Evolutionary conservation across 768 basidiomycete species (phyloP).

Genomic region (Lactarius sanguifluus): DNA sequence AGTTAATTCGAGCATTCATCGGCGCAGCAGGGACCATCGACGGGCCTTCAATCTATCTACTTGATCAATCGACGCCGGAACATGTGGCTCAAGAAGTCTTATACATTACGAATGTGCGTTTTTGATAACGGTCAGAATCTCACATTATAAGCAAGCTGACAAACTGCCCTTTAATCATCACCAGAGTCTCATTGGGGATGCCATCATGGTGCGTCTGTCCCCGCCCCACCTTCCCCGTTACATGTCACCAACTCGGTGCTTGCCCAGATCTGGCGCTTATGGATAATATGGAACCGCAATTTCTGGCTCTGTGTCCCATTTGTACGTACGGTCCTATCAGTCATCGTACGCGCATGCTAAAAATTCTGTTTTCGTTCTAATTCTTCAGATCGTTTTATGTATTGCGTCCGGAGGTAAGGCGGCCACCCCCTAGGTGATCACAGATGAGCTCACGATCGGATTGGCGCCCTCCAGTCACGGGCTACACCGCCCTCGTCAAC

Average conservation of each 20-base stretch:
- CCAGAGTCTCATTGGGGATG: slow-evolving; percentile 24
- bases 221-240: no score
- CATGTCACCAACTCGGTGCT: background rate
- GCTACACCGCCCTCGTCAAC: slow-evolving; percentile 16
- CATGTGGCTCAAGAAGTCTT: slow-evolving; percentile 13
- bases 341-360: background rate
- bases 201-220: slow-evolving; percentile 13
- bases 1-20: slow-evolving; percentile 15
- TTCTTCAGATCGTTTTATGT: slow-evolving; percentile 7
- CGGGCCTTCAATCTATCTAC: slow-evolving; percentile 1
- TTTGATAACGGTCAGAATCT: no score
- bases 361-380: background rate
- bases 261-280: slow-evolving; percentile 25
- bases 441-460: no score
- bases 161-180: background rate
- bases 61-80: slow-evolving; percentile 12
- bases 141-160: background rate
- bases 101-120: slow-evolving; percentile 21
- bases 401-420: slow-evolving; percentile 10
- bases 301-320: slow-evolving; percentile 15
- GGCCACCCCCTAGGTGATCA: no score
- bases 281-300: slow-evolving; percentile 25
- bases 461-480: slow-evolving; percentile 2
- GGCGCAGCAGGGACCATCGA: background rate
- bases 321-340: slow-evolving; percentile 4